Base-by-base conservation (phyloP, 768 basidiomycete genomes). In the Lepiota brunneoincarnata region DNA sequence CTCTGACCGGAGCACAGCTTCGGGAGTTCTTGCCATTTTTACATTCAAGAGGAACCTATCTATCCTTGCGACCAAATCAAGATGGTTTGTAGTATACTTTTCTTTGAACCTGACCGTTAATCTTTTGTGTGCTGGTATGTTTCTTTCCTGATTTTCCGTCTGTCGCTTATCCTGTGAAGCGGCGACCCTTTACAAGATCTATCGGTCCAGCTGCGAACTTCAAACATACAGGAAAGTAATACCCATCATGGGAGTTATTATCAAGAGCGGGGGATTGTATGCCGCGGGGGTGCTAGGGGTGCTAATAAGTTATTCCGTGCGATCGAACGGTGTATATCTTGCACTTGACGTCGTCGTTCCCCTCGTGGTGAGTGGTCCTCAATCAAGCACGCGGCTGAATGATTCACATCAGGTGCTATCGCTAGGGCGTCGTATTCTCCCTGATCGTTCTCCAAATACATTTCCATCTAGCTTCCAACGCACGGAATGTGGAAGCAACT, bases 381-480 rank as follows among this genome's bases (percentile, higher is more conserved):
- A 9, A 21, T 28, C 34, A 2, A 17, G 6, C 17, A 17, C 7
- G 11, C 38, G 34, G 4, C 23, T 14, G 18, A 12, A 18, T 24
- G 15, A 37, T 37, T 11, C 24, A 6, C 14, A 34, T 35, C 45
- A 47, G 17, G 35, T 9, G 31, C 31, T 9, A 10, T 31, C 7
- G 31, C 7, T 9, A 54, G 52, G 52, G 52, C 44, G 39, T 54
- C 21, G 52, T 54, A 6, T 54, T 54, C 44, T 28, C 36, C 2
- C 43, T 54, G n/a, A 54, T 54, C 15, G 26, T 54, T 6, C 44
- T 54, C 23, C 44, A 54, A 23, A 54, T 54, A 24, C 43, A 54
- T 21, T 35, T 54, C 21, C 52, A 46, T 38, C 31, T 46, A 15
- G 23, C 28, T 17, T 18, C 23, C 6, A 24, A 6, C 17, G 43